phyloP scores from a whole-genome alignment of 163 green algal genomes.

The Picocystis sp. region DNA sequence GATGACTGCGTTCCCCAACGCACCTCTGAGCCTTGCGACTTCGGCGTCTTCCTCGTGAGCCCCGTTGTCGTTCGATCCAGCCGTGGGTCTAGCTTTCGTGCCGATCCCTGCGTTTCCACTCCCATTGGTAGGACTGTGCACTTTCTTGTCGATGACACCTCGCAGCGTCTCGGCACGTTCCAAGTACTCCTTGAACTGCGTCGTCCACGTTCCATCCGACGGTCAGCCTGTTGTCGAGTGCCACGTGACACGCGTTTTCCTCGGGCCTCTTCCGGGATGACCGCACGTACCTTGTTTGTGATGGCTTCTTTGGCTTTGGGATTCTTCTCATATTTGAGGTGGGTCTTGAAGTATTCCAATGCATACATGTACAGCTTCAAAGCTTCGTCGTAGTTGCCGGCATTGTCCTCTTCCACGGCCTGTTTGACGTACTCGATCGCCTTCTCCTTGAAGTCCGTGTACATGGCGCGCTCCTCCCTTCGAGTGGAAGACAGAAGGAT shows the following conservation, averaged over 20 bases:
- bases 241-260: too few relatives aligned
- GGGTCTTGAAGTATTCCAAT: conserved; percentile 82
- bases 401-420: conserved; percentile 77
- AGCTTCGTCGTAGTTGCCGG: conserved; percentile 73
- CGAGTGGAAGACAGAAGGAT: too few relatives aligned
- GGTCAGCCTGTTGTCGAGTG: too few relatives aligned
- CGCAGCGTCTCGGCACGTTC: conserved; percentile 80
- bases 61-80: conserved; percentile 15
- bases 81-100: conserved; percentile 22
- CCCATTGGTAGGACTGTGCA: conserved; percentile 13
- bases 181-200: conserved; percentile 82
- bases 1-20: conserved; percentile 65
- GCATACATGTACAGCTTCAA: conserved; percentile 65
- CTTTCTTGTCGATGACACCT: conserved; percentile 27
- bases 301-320: conserved; percentile 49
- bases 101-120: conserved; percentile 12
- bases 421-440: conserved; percentile 69
- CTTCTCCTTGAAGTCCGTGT: too few relatives aligned
- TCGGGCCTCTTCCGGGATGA: too few relatives aligned
- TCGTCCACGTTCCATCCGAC: not conserved
- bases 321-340: conserved; percentile 99
- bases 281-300: conserved; percentile 40
- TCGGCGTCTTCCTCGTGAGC: conserved; percentile 40
- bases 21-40: conserved; percentile 56
- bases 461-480: too few relatives aligned